These are phyloP conservation scores for Diaporthe citri DNA, from an alignment of 2,329 filamentous ascomycete species.

Conservation along the genomic window DNA sequence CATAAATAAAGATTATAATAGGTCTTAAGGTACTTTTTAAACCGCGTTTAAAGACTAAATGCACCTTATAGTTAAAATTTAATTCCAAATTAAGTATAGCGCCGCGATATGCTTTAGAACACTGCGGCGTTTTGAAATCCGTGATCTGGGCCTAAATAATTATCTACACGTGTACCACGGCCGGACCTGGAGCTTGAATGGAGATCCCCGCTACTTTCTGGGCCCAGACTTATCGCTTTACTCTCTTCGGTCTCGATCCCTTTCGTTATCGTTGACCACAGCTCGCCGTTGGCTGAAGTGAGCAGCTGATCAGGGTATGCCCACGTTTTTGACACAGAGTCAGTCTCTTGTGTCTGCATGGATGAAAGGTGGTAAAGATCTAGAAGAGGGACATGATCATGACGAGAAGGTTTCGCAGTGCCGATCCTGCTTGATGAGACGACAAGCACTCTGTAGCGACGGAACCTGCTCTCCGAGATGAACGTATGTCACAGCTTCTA, in stretches of 20 bases:
- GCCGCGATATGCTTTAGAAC: no score
- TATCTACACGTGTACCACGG: background rate
- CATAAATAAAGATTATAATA: no score
- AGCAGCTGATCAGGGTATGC: background rate
- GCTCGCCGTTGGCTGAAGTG: background rate
- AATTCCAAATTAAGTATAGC: no score
- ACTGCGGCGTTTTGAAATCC: no score
- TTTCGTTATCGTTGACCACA: background rate
- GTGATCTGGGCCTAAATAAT: no score
- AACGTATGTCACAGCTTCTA: background rate
- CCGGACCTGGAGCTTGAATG: background rate
- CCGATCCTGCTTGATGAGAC: background rate
- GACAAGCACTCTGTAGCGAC: background rate
- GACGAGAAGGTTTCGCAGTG: conserved; percentile 3
- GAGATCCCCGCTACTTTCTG: background rate
- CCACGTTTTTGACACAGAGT: background rate
- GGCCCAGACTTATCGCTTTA: background rate
- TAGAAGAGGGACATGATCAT: background rate
- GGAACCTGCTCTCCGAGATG: conserved; percentile 1
- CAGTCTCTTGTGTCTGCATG: background rate
- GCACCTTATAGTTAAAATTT: no score
- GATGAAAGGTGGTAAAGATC: background rate
- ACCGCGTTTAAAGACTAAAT: no score
- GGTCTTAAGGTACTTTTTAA: no score
- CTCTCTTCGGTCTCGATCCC: no score